A percentile compares a stretch with the other conserved stretches of the same genome.
Conservation (phyloP, 768 basidiomycete species). For the Termitomyces heimii region DNA sequence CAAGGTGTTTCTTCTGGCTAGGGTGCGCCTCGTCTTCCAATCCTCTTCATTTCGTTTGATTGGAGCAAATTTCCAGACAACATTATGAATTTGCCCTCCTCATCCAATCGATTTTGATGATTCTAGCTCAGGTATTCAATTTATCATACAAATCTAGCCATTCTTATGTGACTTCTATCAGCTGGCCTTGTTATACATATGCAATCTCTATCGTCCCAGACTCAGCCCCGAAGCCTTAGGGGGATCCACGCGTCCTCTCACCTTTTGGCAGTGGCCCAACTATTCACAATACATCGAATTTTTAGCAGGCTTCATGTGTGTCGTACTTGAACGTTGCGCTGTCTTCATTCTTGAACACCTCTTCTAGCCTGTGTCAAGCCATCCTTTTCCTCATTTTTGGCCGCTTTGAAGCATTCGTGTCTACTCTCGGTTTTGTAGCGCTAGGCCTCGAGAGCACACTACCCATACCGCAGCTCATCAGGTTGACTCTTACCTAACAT, state of each 20-base stretch:
- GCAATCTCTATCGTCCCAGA: conserved; percentile 63
- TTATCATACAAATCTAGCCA: conserved; percentile 1
- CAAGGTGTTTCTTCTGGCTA: conserved; percentile 88
- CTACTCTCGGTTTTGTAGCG: conserved; percentile 67
- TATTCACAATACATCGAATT: conserved; percentile 82
- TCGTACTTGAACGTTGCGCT: background rate
- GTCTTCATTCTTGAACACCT: background rate
- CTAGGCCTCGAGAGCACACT: conserved; percentile 81
- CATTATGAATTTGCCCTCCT: conserved; percentile 73
- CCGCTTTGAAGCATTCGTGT: conserved; percentile 52
- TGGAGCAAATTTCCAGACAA: conserved; percentile 27
- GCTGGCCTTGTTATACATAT: conserved; percentile 79
- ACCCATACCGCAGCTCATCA: conserved; percentile 81
- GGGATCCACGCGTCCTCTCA: conserved; percentile 57
- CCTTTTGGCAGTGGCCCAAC: conserved; percentile 82
- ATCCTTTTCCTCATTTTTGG: conserved; percentile 75
- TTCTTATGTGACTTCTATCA: conserved; percentile 23
- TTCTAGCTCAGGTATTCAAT: conserved; percentile 63
- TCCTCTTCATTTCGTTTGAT: background rate
- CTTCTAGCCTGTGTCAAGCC: conserved; percentile 53
- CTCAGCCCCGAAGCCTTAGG: conserved; percentile 54
- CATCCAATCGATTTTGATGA: conserved; percentile 83
- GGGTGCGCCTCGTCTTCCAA: conserved; percentile 33
- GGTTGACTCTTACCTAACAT: conserved; percentile 32
- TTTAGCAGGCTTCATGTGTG: conserved; percentile 72